These are phyloP conservation scores for Eucommia ulmoides DNA, from an alignment of 257 asterid genomes.

Conservation along the genomic window DNA sequence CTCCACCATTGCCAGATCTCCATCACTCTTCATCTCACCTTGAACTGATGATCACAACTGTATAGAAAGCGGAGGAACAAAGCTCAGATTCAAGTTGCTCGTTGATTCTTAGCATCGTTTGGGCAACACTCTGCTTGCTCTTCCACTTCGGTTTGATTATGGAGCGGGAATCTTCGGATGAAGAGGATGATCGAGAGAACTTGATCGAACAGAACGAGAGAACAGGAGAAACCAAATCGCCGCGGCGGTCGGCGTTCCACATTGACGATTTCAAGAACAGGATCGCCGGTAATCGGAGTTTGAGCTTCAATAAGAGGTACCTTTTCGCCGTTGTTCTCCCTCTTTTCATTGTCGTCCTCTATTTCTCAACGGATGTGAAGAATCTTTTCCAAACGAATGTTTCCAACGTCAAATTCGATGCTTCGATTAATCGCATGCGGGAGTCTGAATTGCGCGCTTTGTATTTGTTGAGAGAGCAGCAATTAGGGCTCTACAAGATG, in stretches of 20 bases:
- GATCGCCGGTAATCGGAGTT: conserved; percentile 14
- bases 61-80: too few species aligned
- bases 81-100: too few species aligned
- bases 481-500: conserved; percentile 55
- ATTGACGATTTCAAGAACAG: conserved; percentile 25
- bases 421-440: conserved; percentile 50
- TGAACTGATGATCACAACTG: background rate
- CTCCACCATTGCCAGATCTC: background rate
- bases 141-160: conserved; percentile 9
- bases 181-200: conserved; percentile 69
- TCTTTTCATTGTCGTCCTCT: conserved; percentile 38
- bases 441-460: conserved; percentile 70
- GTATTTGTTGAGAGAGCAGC: conserved; percentile 68
- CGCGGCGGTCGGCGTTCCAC: conserved; percentile 23
- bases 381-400: conserved; percentile 37
- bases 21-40: background rate
- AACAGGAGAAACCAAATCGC: conserved; percentile 25
- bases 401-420: conserved; percentile 18
- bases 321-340: conserved; percentile 45
- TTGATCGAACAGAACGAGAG: conserved; percentile 53
- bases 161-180: conserved; percentile 65
- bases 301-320: conserved; percentile 45
- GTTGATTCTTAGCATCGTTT: too few species aligned
- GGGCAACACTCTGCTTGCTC: too few species aligned
- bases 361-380: conserved; percentile 45